These are phyloP conservation scores for Puccinia horiana DNA, from an alignment of 1,284 basidiomycete genomes.

Conservation along the genomic window DNA sequence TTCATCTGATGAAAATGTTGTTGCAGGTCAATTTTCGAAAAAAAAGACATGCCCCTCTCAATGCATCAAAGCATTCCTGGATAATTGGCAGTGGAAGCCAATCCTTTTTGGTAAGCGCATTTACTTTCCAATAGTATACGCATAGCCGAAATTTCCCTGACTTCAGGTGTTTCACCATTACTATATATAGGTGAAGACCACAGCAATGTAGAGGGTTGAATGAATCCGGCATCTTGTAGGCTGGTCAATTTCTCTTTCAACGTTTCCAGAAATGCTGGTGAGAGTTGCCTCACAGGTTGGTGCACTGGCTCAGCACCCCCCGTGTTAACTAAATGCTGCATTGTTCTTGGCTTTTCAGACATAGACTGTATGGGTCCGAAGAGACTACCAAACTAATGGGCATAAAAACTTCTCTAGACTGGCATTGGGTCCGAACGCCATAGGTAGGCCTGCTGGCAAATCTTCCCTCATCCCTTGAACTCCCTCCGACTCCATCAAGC, in stretches of 20 bases:
- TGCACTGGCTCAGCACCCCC: not conserved
- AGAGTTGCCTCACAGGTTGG: not conserved
- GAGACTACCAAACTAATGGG: not conserved
- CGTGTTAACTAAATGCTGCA: not conserved
- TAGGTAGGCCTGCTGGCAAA: not conserved
- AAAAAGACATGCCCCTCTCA: not conserved
- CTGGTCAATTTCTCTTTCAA: not conserved
- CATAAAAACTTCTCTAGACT: not conserved
- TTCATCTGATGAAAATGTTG: constrained; percentile 22
- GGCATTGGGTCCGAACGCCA: not conserved
- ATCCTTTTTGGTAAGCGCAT: constrained; percentile 18
- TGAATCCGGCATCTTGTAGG: not conserved
- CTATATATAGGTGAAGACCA: constrained; percentile 9
- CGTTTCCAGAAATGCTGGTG: not conserved
- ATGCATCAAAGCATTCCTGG: constrained; percentile 22
- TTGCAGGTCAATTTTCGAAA: constrained; percentile 19
- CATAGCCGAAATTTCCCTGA: constrained; percentile 11
- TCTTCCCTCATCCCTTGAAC: not conserved
- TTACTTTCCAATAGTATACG: not conserved
- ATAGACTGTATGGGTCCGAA: not conserved
- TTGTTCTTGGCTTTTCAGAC: not conserved
- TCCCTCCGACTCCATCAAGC: not conserved
- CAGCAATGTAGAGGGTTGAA: not conserved
- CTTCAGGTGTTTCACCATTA: constrained; percentile 1
- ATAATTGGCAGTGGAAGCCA: not conserved